Evolutionary conservation across 805 yeast species (phyloP).

Genomic region (Cephaloascus albidus): DNA sequence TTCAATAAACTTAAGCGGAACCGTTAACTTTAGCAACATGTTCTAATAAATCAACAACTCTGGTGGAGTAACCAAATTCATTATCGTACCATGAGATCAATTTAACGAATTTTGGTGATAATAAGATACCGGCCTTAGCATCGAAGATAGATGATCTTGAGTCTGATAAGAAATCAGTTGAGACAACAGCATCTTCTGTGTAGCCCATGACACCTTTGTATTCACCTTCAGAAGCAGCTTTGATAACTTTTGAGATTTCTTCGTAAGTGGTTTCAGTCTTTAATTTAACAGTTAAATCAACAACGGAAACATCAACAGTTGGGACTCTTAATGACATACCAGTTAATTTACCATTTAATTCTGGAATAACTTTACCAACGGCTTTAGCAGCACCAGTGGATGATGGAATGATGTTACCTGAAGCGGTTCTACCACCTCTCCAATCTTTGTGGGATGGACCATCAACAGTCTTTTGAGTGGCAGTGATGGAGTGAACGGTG

Average conservation of each 20-base stretch:
- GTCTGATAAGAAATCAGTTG: conserved; percentile 82
- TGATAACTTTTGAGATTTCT: conserved; percentile 68
- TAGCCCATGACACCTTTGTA: conserved; percentile 80
- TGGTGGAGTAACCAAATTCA: conserved; percentile 93
- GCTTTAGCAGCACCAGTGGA: conserved; percentile 98
- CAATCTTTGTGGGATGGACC: conserved; percentile 97
- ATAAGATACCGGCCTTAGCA: conserved; percentile 82
- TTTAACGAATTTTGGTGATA: conserved; percentile 85
- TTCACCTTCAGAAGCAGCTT: conserved; percentile 68
- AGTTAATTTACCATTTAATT: conserved; percentile 84
- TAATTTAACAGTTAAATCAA: conserved; percentile 82
- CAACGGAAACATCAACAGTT: conserved; percentile 88
- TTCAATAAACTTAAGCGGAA: neutral
- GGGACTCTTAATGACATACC: conserved; percentile 94
- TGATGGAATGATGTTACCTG: conserved; percentile 91
- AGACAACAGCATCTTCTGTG: conserved; percentile 90
- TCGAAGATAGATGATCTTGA: conserved; percentile 83
- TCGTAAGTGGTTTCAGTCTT: conserved; percentile 71
- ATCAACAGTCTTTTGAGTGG: conserved; percentile 93
- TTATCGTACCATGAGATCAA: conserved; percentile 92
- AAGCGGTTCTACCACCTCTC: conserved; percentile 98
- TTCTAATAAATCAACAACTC: conserved; percentile 86
- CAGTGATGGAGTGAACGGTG: conserved; percentile 93
- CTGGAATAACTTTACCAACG: conserved; percentile 91
- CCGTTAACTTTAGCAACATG: conserved; percentile 54